Evolutionary conservation across 305 asterid genomes (phyloP).

Genomic region (Withania somnifera): DNA sequence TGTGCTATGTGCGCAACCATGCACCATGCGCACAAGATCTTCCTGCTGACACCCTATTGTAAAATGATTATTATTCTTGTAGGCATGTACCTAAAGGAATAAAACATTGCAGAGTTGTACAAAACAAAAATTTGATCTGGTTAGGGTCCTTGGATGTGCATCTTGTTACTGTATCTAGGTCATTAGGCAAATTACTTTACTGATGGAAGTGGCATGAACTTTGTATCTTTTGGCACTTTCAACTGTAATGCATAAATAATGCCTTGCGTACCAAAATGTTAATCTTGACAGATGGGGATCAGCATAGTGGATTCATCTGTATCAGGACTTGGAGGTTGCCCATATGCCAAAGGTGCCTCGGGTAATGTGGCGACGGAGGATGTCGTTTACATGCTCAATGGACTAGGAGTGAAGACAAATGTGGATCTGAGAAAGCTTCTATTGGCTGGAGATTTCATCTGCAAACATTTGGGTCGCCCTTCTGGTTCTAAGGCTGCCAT

Average conservation of each 20-base stretch:
- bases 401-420: conserved; percentile 61
- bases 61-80: not conserved
- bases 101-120: not conserved
- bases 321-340: conserved; percentile 87
- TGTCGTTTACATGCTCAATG: conserved; percentile 77
- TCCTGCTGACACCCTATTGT: not conserved
- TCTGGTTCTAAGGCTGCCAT: conserved; percentile 69
- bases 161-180: not conserved
- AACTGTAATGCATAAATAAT: not conserved
- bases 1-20: not conserved
- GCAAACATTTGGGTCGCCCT: conserved; percentile 52
- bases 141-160: not conserved
- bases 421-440: conserved; percentile 62
- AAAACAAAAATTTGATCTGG: not conserved
- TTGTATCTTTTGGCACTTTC: not conserved
- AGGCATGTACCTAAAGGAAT: not conserved
- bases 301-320: conserved; percentile 66
- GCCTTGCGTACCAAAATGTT: not conserved
- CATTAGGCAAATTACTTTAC: not conserved
- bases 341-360: conserved; percentile 90
- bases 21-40: not conserved
- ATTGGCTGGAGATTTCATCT: conserved; percentile 70
- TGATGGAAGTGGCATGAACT: not conserved
- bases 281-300: conserved; percentile 61
- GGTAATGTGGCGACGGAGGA: conserved; percentile 96